Base-by-base conservation (phyloP, 805 yeast species). In the Kuraishia piskuri region DNA sequence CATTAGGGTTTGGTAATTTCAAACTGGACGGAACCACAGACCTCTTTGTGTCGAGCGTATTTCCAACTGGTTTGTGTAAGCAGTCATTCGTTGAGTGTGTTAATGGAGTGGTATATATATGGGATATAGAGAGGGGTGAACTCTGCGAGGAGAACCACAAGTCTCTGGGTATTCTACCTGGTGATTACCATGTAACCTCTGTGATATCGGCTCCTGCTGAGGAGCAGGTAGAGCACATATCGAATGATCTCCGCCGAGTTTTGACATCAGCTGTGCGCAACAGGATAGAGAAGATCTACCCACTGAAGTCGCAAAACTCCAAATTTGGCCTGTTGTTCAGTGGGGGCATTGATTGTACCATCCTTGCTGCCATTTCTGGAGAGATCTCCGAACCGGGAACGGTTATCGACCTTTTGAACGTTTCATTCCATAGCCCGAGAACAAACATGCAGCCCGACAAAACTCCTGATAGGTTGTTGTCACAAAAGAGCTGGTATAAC, bases 301-400 rank as follows among this genome's bases (percentile, higher is more conserved):
- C 94, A 1, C 53, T 78, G 2, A 78, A 75, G 54, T 56, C 65
- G 10, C 57, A 64, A 0, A 66, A 66, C 47, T 65, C 72, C 1
- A 66, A 67, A 5, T 67, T 84, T 47, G 86, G 87, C 0, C 72
- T 94, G 0, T 68, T 94, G 31, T 94, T 91, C 63, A 89, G 97
- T 48, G 99, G 99, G 1, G 99, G 99, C 0, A 72, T 94, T 3
- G 99, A 94, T 63, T 94, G 99, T 66, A 85, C 97, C 0, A 68
- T 92, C 0, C 62, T 94, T 22, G 90, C 95, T 0, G 80, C 83
- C 0, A 50, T 85, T 2, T 68, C 74, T 49, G 79, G 67, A 3
- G 68, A 54, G 56, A 64, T 54, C 58, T 70, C 65, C 20, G 36
- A 53, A 52, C 46, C 59, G 54, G 63, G 67, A 40, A 61, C 69